A percentile compares a stretch with the other conserved stretches of the same genome.
Evolutionary conservation across 345 rosid genomes (phyloP).

Genomic region (Erucastrum elatum): DNA sequence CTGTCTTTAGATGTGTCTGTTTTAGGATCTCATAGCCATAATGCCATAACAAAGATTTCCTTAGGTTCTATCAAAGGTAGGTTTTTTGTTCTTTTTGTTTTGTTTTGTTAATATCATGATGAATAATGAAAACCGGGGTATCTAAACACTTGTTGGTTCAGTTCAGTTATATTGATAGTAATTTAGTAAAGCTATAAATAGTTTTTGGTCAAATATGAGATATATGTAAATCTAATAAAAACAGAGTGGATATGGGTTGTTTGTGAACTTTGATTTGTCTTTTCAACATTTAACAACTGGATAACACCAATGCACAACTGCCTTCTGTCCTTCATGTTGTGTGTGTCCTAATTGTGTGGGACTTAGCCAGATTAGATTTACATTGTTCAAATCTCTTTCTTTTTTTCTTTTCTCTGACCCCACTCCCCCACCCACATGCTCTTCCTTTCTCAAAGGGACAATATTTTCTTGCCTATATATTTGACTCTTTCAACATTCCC

Average conservation of each 20-base stretch:
- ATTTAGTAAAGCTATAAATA: conserved; percentile 1
- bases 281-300: conserved; percentile 31
- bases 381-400: conserved; percentile 14
- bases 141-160: background rate
- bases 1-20: conserved; percentile 25
- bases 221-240: conserved; percentile 1
- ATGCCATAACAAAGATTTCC: conserved; percentile 15
- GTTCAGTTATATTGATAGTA: background rate
- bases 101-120: background rate
- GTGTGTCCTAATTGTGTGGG: conserved; percentile 34
- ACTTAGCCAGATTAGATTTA: conserved; percentile 39
- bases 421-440: conserved; percentile 41
- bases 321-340: conserved; percentile 33
- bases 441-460: conserved; percentile 1
- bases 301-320: conserved; percentile 41
- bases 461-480: conserved; percentile 33
- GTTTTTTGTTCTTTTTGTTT: background rate
- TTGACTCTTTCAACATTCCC: conserved; percentile 42
- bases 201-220: background rate
- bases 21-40: conserved; percentile 27
- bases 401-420: conserved; percentile 21
- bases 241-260: conserved; percentile 33
- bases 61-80: background rate
- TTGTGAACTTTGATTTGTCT: conserved; percentile 28
- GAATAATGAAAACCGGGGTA: conserved; percentile 8